Evolutionary conservation across 352 stramenopile species (phyloP).

Genomic region (Saprolegnia parasitica): DNA sequence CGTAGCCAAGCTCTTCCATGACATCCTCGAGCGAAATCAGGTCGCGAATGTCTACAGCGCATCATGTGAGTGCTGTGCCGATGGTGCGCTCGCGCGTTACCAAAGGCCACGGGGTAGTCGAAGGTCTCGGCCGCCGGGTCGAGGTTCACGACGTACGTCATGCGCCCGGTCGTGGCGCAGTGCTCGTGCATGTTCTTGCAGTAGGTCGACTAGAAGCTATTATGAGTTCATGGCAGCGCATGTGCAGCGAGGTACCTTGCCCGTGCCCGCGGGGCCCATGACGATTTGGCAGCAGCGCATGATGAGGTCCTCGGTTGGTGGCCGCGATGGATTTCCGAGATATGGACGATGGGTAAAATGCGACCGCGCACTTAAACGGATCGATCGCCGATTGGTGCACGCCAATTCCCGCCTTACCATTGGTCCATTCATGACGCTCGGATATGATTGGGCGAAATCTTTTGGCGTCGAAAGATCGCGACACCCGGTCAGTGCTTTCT

Average conservation of each 20-base stretch:
- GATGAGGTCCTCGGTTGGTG: constrained; percentile 30
- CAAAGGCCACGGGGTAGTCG: constrained; percentile 85
- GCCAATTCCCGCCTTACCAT: no score
- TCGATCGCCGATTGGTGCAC: no score
- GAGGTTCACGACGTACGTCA: constrained; percentile 95
- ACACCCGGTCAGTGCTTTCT: no score
- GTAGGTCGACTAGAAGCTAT: constrained; percentile 75
- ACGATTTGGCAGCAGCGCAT: constrained; percentile 90
- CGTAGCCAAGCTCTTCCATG: constrained; percentile 96
- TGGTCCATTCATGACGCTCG: no score
- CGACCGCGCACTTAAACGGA: neutral
- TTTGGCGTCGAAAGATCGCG: no score
- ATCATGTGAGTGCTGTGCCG: constrained; percentile 9
- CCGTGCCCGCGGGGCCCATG: constrained; percentile 87
- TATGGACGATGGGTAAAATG: constrained; percentile 11
- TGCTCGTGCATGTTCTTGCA: constrained; percentile 93
- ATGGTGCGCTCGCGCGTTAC: constrained; percentile 41
- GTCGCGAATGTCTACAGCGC: constrained; percentile 84
- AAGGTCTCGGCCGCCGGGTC: constrained; percentile 92
- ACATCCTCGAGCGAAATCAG: constrained; percentile 96
- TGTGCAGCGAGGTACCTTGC: constrained; percentile 55
- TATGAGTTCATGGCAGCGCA: neutral
- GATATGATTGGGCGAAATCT: no score
- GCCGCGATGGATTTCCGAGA: constrained; percentile 18
- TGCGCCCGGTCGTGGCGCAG: constrained; percentile 70